A percentile compares a stretch with the other conserved stretches of the same genome.
These are phyloP conservation scores for Lactarius psammicola DNA, from an alignment of 768 basidiomycete species.

Conservation along the genomic window DNA sequence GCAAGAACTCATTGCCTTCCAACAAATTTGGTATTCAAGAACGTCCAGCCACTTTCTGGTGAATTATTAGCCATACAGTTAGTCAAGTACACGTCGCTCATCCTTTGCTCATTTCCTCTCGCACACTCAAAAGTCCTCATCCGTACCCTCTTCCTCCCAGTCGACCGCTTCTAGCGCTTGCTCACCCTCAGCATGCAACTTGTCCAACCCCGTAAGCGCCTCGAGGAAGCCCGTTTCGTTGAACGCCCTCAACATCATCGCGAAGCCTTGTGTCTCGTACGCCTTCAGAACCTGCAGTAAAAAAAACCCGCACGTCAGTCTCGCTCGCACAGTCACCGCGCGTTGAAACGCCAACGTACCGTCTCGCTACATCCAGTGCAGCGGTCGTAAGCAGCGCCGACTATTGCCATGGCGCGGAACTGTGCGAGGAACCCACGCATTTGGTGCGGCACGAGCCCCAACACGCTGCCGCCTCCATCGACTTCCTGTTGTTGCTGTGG, in stretches of 20 bases:
- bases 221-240: constrained; percentile 82
- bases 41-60: background rate
- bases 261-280: constrained; percentile 79
- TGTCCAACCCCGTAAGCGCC: constrained; percentile 52
- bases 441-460: constrained; percentile 93
- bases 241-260: constrained; percentile 76
- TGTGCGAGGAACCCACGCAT: constrained; percentile 86
- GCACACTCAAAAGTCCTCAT: constrained; percentile 35
- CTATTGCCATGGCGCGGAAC: constrained; percentile 80
- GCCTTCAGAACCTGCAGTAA: constrained; percentile 65
- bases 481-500: constrained; percentile 27
- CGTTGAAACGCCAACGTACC: constrained; percentile 43
- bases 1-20: too few relatives aligned
- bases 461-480: constrained; percentile 45
- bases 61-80: background rate
- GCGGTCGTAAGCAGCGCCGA: constrained; percentile 79
- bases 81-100: background rate
- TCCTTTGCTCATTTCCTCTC: constrained; percentile 21
- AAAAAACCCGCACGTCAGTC: background rate
- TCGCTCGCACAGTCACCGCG: background rate
- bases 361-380: constrained; percentile 91
- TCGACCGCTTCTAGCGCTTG: constrained; percentile 48
- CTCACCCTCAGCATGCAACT: constrained; percentile 54
- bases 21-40: too few relatives aligned
- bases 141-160: constrained; percentile 45